phyloP scores from a whole-genome alignment of 2,329 filamentous ascomycete genomes.

The Elsinoe fawcettii region DNA sequence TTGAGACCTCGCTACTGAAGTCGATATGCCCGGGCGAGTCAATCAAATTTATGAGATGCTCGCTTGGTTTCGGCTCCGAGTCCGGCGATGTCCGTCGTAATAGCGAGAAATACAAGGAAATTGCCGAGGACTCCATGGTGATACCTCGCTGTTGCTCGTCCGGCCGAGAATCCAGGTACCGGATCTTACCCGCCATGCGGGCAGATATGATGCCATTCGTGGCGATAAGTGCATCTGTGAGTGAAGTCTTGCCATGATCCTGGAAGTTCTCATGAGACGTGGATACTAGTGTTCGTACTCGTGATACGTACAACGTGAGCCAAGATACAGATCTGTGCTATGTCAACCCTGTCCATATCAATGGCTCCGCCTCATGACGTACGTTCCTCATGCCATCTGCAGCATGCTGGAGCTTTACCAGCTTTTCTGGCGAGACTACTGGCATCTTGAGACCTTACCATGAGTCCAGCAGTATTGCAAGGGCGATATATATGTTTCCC shows the following conservation, averaged over 20 bases:
- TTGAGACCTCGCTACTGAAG: conserved; percentile 96
- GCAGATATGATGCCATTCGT: conserved; percentile 99
- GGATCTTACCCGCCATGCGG: conserved; percentile 94
- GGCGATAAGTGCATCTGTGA: conserved; percentile 90
- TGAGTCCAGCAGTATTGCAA: not conserved
- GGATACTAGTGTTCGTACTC: not conserved
- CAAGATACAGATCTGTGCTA: conserved; percentile 65
- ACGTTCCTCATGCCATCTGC: conserved; percentile 90
- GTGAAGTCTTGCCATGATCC: conserved; percentile 97
- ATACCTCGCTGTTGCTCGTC: conserved; percentile 95
- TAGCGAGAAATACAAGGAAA: conserved; percentile 93
- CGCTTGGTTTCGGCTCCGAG: conserved; percentile 53
- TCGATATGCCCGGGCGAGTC: conserved; percentile 98
- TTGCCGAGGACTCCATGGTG: conserved; percentile 99
- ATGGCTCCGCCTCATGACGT: conserved; percentile 30
- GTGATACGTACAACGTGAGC: conserved; percentile 68
- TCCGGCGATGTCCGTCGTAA: conserved; percentile 60
- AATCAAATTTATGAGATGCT: conserved; percentile 95
- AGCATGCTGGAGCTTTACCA: conserved; percentile 81
- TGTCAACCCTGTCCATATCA: conserved; percentile 8
- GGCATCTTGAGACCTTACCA: conserved; percentile 57
- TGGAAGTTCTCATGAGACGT: conserved; percentile 23
- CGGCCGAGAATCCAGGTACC: conserved; percentile 90
- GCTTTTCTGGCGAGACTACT: conserved; percentile 80
- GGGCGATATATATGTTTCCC: not conserved